A percentile compares a stretch with the other conserved stretches of the same genome.
phyloP scores from a whole-genome alignment of 768 basidiomycete species.

The Hemileccinum impolitum region DNA sequence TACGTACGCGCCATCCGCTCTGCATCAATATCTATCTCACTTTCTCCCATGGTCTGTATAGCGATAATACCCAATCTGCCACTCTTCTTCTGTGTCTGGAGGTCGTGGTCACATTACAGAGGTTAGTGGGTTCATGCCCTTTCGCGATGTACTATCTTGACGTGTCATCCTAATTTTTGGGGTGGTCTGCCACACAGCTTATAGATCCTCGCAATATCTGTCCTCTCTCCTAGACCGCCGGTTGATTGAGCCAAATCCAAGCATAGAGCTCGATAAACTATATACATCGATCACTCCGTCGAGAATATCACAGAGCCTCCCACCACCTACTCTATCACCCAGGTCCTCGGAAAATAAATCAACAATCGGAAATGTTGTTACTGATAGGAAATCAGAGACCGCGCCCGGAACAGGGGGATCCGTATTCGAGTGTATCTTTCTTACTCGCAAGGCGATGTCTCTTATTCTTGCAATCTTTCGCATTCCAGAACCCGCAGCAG shows the following conservation, averaged over 20 bases:
- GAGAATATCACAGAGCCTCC: constrained; percentile 7
- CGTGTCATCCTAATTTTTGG: neutral
- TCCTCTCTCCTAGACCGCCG: constrained; percentile 54
- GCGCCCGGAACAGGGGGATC: constrained; percentile 2
- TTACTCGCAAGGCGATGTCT: constrained; percentile 54
- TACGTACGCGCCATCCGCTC: constrained; percentile 51
- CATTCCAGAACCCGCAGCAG: constrained; percentile 41
- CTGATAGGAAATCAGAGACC: constrained; percentile 2
- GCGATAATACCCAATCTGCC: constrained; percentile 82
- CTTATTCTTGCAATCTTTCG: constrained; percentile 44
- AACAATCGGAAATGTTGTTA: neutral
- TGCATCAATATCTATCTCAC: neutral
- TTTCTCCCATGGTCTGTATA: constrained; percentile 26
- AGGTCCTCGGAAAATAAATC: constrained; percentile 9
- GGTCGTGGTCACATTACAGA: constrained; percentile 82
- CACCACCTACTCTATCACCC: constrained; percentile 7
- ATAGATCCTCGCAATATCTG: constrained; percentile 67
- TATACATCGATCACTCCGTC: constrained; percentile 39
- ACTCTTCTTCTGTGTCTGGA: constrained; percentile 83
- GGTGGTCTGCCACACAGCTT: constrained; percentile 41
- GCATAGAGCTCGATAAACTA: constrained; percentile 51
- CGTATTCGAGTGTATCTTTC: constrained; percentile 35
- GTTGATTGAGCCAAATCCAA: constrained; percentile 54
- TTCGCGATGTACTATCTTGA: neutral
- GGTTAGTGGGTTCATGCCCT: constrained; percentile 38